Evolutionary conservation across 768 basidiomycete species (phyloP).

Genomic region (Paxillus involutus): DNA sequence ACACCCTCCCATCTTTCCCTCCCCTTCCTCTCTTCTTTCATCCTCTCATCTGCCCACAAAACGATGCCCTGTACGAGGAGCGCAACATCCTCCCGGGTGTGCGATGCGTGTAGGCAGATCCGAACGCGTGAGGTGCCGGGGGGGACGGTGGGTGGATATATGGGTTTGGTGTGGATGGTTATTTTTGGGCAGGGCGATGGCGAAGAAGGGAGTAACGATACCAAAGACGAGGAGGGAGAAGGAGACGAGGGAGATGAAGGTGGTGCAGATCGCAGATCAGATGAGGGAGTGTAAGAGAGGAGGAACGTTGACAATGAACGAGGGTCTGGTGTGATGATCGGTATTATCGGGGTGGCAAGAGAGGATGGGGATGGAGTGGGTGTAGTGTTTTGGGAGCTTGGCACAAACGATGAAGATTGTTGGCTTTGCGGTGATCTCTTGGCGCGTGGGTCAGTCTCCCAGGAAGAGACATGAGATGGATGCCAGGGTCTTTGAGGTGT

Average conservation of each 20-base stretch:
- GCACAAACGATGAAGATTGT: background rate
- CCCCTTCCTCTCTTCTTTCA: constrained; percentile 4
- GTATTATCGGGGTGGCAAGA: constrained; percentile 74
- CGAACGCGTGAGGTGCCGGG: constrained; percentile 82
- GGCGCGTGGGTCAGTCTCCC: constrained; percentile 4
- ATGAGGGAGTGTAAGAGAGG: constrained; percentile 8
- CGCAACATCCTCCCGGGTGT: constrained; percentile 63
- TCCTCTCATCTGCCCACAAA: constrained; percentile 29
- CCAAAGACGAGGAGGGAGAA: background rate
- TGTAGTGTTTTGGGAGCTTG: background rate
- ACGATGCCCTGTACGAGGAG: constrained; percentile 51
- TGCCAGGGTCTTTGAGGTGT: background rate
- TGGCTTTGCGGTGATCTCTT: background rate
- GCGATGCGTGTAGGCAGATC: constrained; percentile 84
- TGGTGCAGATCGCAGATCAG: background rate
- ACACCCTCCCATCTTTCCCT: constrained; percentile 10
- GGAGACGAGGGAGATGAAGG: background rate
- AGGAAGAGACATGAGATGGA: background rate
- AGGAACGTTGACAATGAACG: constrained; percentile 76
- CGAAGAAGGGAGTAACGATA: too few relatives aligned
- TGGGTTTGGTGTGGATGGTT: constrained; percentile 70
- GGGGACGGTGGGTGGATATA: constrained; percentile 88
- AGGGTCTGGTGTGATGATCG: constrained; percentile 75
- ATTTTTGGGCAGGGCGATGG: constrained; percentile 11
- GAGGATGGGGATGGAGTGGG: background rate